These are phyloP conservation scores for Cnidoscolus chayamansa DNA, from an alignment of 441 rosid species.

Conservation along the genomic window DNA sequence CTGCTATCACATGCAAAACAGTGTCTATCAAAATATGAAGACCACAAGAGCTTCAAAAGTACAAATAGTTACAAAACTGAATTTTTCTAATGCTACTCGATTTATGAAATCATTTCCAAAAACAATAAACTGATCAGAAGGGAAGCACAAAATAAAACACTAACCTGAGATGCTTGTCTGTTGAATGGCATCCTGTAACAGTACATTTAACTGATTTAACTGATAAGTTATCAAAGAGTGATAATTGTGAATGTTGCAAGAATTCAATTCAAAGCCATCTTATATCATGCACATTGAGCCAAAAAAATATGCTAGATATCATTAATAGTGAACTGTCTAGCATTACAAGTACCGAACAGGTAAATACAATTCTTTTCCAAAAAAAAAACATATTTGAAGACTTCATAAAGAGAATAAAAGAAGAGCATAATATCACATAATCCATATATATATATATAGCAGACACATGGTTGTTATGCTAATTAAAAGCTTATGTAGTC, in stretches of 20 bases:
- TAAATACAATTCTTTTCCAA: not conserved
- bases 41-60: not conserved
- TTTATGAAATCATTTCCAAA: not conserved
- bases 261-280: not conserved
- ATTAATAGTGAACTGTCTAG: not conserved
- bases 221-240: constrained; percentile 16
- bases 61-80: not conserved
- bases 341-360: not conserved
- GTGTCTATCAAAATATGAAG: not conserved
- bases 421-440: not conserved
- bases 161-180: constrained; percentile 72
- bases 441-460: not conserved
- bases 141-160: constrained; percentile 6
- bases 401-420: not conserved
- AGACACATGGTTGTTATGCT: not conserved
- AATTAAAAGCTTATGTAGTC: not conserved
- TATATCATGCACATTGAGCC: not conserved
- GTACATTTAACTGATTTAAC: constrained; percentile 1
- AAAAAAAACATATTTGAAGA: not conserved
- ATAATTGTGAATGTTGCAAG: constrained; percentile 8
- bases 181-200: constrained; percentile 61
- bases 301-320: not conserved
- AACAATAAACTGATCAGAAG: not conserved
- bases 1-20: not conserved
- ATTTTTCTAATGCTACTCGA: not conserved